Percentiles rank a stretch among this genome's conserved stretches.
Conservation (phyloP, 768 basidiomycete species). For the Mrakia blollopis region DNA sequence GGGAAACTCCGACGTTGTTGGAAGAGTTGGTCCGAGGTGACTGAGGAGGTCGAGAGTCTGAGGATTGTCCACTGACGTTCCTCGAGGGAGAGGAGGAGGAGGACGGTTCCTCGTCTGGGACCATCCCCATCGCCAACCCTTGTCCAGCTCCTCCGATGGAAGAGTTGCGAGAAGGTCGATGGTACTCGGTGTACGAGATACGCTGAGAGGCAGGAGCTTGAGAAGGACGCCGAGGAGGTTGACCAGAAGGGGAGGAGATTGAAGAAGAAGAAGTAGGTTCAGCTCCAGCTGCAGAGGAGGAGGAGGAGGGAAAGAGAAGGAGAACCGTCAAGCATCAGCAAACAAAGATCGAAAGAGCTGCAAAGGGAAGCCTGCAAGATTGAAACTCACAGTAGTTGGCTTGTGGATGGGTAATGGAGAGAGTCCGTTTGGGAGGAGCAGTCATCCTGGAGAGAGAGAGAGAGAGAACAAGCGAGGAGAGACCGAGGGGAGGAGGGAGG, state of each 20-base stretch:
- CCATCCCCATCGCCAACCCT: constrained; percentile 5
- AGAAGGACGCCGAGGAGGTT: neutral
- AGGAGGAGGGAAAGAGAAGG: neutral
- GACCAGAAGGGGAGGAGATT: constrained; percentile 4
- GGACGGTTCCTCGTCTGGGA: neutral
- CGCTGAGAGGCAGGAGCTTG: neutral
- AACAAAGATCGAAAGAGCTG: neutral
- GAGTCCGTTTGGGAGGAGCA: neutral
- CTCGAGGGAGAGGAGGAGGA: neutral
- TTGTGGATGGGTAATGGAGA: constrained; percentile 17
- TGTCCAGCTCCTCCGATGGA: neutral
- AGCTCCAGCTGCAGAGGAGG: constrained; percentile 18
- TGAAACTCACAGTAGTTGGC: constrained; percentile 1
- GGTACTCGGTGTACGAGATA: constrained; percentile 3
- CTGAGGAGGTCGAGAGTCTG: neutral
- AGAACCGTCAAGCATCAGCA: too few species aligned
- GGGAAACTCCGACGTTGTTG: neutral
- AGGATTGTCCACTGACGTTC: neutral
- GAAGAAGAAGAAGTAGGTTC: constrained; percentile 18
- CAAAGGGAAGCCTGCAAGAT: neutral
- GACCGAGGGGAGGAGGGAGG: neutral
- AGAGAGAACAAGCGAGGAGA: neutral
- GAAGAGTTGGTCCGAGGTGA: neutral
- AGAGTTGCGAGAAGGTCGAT: constrained; percentile 16
- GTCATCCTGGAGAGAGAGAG: neutral